Evolutionary conservation across 192 early-diverging fungal species (phyloP), one percentile per base, ranked within the genome.

Genomic region (Rhizoclosmatium sp.): DNA sequence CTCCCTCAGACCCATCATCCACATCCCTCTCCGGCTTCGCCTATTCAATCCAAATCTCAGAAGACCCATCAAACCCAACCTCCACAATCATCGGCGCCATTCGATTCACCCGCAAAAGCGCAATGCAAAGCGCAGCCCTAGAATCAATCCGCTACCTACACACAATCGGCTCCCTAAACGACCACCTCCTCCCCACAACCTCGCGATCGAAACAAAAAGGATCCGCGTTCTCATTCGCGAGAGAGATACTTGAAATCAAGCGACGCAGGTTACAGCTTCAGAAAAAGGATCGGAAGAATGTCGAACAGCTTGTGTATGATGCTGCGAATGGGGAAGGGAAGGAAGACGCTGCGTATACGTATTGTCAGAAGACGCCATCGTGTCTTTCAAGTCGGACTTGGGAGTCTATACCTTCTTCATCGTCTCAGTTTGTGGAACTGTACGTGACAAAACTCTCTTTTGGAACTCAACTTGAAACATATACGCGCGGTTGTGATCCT

Each of bases 91-190:
- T 75, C 39, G 84, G 84, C n/a, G 42, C 59, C 5, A 59, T 83
- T n/a, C 60, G 84, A 2, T 80, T 69, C 2, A 93, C 91, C 67
- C 92, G 92, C 69, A 84, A 77, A 59, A 79, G 91, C 39, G 95
- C 96, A 3, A 91, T 90, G 80, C 92, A 93, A 68, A 80, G 87
- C 3, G 92, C 89, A 0, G 91, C 93, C 0, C 87, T 94, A 56
- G 91, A 95, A 41, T 84, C 91, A 0, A 92, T 93, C 54, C 86
- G 89, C 62, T 80, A 87, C 66, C 84, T 97, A 4, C 91, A 94
- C 67, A 73, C 82, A n/a, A 59, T 87, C 0, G 92, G 91, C 2
- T 92, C 88, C 1, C 86, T 97, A 39, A 89, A 94, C 75, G 92
- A 95, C 51, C 86, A 94, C 51, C 85, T 97, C 19, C 61, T 91